Conservation (phyloP, 805 yeast species). For the Starmerella cellae region DNA sequence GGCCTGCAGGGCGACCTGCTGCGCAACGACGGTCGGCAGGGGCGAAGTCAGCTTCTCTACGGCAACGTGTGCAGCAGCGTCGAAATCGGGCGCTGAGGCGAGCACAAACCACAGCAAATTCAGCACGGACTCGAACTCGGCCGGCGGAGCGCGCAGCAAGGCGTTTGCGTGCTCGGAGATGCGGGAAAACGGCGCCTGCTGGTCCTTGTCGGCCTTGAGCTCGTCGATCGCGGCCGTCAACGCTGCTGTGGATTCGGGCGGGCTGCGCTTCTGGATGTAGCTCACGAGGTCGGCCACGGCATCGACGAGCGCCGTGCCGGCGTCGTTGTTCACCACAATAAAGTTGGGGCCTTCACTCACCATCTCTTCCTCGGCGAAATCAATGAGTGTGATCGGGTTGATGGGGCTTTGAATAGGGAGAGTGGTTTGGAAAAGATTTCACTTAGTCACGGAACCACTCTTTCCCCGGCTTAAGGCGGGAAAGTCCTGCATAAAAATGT, state of each 20-base stretch:
- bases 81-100: constrained; percentile 26
- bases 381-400: background rate
- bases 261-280: constrained; percentile 27
- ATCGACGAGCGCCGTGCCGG: constrained; percentile 27
- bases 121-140: constrained; percentile 31
- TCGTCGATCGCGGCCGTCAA: constrained; percentile 21
- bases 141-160: constrained; percentile 26
- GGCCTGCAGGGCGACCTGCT: constrained; percentile 24
- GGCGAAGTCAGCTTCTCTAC: constrained; percentile 23
- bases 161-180: constrained; percentile 24
- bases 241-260: constrained; percentile 20
- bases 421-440: constrained; percentile 1
- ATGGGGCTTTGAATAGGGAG: background rate
- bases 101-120: constrained; percentile 30
- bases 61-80: constrained; percentile 23
- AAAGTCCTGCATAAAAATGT: too few relatives aligned
- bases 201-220: constrained; percentile 11
- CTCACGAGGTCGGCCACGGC: constrained; percentile 28
- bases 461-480: too few relatives aligned
- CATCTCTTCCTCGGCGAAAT: background rate
- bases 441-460: background rate
- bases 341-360: constrained; percentile 15
- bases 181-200: constrained; percentile 23
- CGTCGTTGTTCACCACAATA: constrained; percentile 28
- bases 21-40: constrained; percentile 20